A percentile compares a stretch with the other conserved stretches of the same genome.
phyloP scores from a whole-genome alignment of 805 yeast genomes.

The Metschnikowia similis region DNA sequence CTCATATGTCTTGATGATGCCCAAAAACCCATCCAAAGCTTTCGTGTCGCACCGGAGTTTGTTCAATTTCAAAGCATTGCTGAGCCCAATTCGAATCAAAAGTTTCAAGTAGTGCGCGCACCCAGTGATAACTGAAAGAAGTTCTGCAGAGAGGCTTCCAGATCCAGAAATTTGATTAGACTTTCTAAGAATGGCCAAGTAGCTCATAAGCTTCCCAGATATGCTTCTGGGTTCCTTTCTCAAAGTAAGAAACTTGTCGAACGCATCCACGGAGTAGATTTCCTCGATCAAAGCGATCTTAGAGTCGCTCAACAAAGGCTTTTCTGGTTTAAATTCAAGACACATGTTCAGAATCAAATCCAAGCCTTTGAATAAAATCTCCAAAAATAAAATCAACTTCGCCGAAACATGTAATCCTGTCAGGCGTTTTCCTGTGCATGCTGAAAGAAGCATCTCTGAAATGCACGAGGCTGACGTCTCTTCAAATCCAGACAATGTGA shows the following conservation, averaged over 20 bases:
- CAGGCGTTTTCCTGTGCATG: conserved; percentile 66
- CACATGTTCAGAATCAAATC: conserved; percentile 44
- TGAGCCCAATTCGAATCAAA: conserved; percentile 74
- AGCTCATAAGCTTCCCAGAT: conserved; percentile 86
- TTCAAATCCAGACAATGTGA: conserved; percentile 80
- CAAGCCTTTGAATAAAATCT: conserved; percentile 70
- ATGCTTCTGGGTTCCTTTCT: conserved; percentile 75
- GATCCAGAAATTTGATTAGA: conserved; percentile 35
- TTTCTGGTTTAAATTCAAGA: conserved; percentile 12
- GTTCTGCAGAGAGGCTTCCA: conserved; percentile 53
- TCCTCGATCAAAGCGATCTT: conserved; percentile 16
- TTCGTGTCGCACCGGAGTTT: conserved; percentile 51
- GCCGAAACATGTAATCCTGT: conserved; percentile 71
- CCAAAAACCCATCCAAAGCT: conserved; percentile 62
- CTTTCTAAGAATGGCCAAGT: conserved; percentile 77
- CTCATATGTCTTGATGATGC: conserved; percentile 40
- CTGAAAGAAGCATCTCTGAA: conserved; percentile 83
- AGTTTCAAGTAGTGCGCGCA: conserved; percentile 90
- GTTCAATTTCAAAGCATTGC: conserved; percentile 68
- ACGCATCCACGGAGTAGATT: conserved; percentile 22
- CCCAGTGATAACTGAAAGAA: conserved; percentile 81
- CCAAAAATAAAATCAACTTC: conserved; percentile 65
- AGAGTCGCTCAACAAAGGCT: conserved; percentile 16
- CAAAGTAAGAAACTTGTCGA: conserved; percentile 30
- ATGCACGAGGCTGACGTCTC: conserved; percentile 86